Conservation (phyloP, 192 early-diverging fungal genomes). For the Linnemannia zychae region DNA sequence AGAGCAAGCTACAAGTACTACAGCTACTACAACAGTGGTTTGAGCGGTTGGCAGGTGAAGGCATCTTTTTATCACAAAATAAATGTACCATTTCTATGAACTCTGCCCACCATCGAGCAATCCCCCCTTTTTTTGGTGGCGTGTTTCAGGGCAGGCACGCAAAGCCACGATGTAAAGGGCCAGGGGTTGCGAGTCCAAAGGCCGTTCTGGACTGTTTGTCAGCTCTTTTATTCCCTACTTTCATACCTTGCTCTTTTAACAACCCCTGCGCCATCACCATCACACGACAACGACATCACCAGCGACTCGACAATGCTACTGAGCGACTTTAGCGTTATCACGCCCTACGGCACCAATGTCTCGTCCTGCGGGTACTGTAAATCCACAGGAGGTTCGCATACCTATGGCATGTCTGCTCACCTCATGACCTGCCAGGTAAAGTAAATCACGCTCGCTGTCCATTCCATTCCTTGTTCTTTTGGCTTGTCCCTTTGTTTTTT, state of each 20-base stretch:
- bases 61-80: not conserved
- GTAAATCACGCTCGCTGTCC: too few relatives aligned
- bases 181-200: too few relatives aligned
- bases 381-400: slow-evolving; percentile 59
- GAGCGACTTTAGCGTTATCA: slow-evolving; percentile 40
- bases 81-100: not conserved
- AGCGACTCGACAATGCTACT: slow-evolving; percentile 26
- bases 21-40: not conserved
- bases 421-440: slow-evolving; percentile 60
- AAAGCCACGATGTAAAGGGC: too few relatives aligned
- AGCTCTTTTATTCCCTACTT: not conserved
- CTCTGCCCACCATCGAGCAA: too few relatives aligned
- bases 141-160: too few relatives aligned
- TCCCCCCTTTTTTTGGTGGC: too few relatives aligned
- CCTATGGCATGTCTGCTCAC: slow-evolving; percentile 76
- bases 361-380: slow-evolving; percentile 81
- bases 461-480: not conserved
- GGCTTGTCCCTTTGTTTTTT: too few relatives aligned
- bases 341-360: slow-evolving; percentile 39
- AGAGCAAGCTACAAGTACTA: not conserved
- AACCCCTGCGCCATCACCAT: not conserved
- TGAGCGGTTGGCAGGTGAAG: not conserved
- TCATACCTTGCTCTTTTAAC: not conserved
- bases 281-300: too few relatives aligned
- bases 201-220: too few relatives aligned